A percentile compares a stretch with the other conserved stretches of the same genome.
These are phyloP conservation scores for Colletotrichum liaoningense DNA, from an alignment of 2,329 filamentous ascomycete genomes.

Conservation along the genomic window DNA sequence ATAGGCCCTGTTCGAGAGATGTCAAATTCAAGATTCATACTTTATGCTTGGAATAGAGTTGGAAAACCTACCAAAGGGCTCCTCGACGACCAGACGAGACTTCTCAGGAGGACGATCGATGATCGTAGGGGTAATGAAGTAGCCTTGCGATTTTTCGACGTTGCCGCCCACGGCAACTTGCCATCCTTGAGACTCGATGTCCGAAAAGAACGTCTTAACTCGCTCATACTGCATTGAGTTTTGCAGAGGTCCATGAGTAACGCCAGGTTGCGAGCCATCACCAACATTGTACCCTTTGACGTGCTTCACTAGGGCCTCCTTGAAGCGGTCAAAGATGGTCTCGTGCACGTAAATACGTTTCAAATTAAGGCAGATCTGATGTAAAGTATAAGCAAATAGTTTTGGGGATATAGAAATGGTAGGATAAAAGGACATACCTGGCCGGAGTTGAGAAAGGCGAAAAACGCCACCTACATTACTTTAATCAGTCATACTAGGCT, in stretches of 20 bases:
- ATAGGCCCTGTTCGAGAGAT: constrained; percentile 60
- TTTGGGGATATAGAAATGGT: not conserved
- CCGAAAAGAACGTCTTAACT: constrained; percentile 24
- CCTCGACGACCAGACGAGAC: constrained; percentile 17
- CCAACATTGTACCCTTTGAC: constrained; percentile 51
- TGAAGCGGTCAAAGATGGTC: constrained; percentile 18
- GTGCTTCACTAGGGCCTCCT: constrained; percentile 38
- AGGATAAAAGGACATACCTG: not conserved
- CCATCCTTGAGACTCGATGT: constrained; percentile 30
- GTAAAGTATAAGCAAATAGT: no score
- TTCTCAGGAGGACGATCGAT: constrained; percentile 21
- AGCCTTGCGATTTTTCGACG: constrained; percentile 6
- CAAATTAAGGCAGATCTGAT: constrained; percentile 19
- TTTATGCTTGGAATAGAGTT: no score
- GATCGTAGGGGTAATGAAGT: constrained; percentile 20
- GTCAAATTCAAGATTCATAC: no score
- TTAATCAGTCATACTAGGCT: not conserved
- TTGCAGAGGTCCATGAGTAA: constrained; percentile 66
- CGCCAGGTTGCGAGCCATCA: constrained; percentile 49
- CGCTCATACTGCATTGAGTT: constrained; percentile 70
- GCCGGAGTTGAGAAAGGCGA: constrained; percentile 11
- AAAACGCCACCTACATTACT: constrained; percentile 7
- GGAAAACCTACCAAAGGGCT: not conserved
- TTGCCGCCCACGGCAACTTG: constrained; percentile 23
- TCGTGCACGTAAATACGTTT: constrained; percentile 41